These are phyloP conservation scores for Eimeria brunetti DNA, from an alignment of 169 alveolate genomes.

Conservation along the genomic window DNA sequence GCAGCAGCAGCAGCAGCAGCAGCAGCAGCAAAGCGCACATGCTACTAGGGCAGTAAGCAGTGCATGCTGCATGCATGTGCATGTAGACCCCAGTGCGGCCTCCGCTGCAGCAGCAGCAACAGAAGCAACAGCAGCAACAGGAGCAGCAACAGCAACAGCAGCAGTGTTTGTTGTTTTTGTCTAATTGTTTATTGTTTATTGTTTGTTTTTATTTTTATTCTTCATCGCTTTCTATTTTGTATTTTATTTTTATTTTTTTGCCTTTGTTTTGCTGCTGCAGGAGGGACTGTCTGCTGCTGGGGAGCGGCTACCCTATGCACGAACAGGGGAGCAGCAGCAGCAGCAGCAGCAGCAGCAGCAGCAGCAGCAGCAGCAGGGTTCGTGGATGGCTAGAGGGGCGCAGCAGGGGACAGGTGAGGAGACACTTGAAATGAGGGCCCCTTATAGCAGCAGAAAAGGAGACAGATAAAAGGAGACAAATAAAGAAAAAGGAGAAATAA, in stretches of 20 bases:
- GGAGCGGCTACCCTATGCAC: neutral
- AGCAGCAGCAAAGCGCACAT: neutral
- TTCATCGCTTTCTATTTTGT: too few species aligned
- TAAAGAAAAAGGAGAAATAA: neutral
- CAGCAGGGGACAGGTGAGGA: conserved; percentile 8
- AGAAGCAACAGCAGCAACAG: neutral
- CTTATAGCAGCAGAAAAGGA: neutral
- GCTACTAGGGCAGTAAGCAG: neutral
- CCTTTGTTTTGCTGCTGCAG: conserved; percentile 17
- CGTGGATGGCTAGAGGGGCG: conserved; percentile 20
- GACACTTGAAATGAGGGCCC: neutral
- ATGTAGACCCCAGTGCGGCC: neutral
- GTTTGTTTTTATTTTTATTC: neutral
- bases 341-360: conserved; percentile 46
- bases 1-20: conserved; percentile 22
- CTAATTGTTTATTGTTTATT: neutral
- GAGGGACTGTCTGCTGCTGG: conserved; percentile 4
- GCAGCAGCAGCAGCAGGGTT: conserved; percentile 14
- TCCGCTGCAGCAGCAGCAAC: conserved; percentile 1
- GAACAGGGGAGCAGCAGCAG: conserved; percentile 37
- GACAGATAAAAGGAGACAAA: neutral
- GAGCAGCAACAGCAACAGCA: neutral
- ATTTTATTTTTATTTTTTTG: too few species aligned
- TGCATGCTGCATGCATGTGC: neutral
- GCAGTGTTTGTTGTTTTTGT: neutral